These are phyloP conservation scores for Leucogyrophana mollusca DNA, from an alignment of 768 basidiomycete genomes.

Conservation along the genomic window DNA sequence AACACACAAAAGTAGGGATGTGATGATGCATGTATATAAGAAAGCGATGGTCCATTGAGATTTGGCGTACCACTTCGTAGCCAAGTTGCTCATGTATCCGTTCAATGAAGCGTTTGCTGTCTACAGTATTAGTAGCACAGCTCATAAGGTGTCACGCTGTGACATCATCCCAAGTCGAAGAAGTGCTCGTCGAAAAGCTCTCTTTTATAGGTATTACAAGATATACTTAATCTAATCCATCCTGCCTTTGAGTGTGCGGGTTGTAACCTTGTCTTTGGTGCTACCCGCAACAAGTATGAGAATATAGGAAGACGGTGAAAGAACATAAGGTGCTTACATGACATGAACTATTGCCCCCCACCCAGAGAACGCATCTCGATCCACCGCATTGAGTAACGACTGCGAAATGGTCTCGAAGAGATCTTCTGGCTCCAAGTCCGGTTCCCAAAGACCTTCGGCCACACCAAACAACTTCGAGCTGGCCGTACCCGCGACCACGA, in stretches of 20 bases:
- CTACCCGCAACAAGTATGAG: conserved; percentile 31
- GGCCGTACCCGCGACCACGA: conserved; percentile 94
- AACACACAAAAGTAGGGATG: too few relatives aligned
- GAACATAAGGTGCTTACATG: conserved; percentile 59
- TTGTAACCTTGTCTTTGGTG: conserved; percentile 73
- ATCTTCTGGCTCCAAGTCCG: conserved; percentile 93
- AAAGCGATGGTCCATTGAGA: too few relatives aligned
- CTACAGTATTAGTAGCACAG: too few relatives aligned
- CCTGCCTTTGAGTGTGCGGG: conserved; percentile 83
- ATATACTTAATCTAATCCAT: conserved; percentile 88
- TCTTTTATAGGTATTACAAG: too few relatives aligned
- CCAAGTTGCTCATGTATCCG: too few relatives aligned
- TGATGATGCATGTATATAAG: too few relatives aligned
- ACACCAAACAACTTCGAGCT: conserved; percentile 92
- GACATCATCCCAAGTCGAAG: too few relatives aligned
- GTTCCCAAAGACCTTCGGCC: conserved; percentile 98
- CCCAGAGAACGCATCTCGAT: conserved; percentile 94
- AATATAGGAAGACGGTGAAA: conserved; percentile 6
- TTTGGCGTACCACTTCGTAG: too few relatives aligned
- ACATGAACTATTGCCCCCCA: conserved; percentile 97
- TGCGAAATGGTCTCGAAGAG: conserved; percentile 98
- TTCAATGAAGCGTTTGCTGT: too few relatives aligned
- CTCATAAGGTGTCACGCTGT: too few relatives aligned
- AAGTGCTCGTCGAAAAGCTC: too few relatives aligned
- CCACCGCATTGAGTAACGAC: conserved; percentile 90